Evolutionary conservation across 768 basidiomycete species (phyloP), one percentile per base, ranked within the genome.

Genomic region (Suillus occidentalis): DNA sequence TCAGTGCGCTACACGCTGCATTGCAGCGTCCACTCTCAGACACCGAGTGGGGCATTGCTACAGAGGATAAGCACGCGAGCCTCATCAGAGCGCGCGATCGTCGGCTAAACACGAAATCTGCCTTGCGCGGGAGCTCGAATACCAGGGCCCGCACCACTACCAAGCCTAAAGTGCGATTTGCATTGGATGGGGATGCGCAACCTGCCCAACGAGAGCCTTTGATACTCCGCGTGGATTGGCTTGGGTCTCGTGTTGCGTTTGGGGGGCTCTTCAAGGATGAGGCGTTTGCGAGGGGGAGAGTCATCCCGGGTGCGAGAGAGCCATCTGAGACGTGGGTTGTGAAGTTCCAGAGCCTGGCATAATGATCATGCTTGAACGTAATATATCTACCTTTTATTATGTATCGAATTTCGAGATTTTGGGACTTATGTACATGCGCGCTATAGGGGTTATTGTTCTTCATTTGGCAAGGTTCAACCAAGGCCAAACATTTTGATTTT

Each of bases 191-290:
- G 10, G 13, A 36, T 22, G 6, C 4, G 6, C 6, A 8, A 31
- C 25, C 14, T 36, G 13, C 14, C 2, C n/a, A 4, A 6, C n/a
- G 18, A 39, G 53, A 58, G 14, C 34, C 34, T n/a, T n/a, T 9
- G 7, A 12, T 65, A 39, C 64, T 65, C 16, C 64, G 62, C 43
- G 63, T 66, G 34, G 65, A 66, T 20, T 66, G 65, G 65, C 63
- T 66, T 18, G 65, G 63, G 10, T 52, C 58, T 31, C 34, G n/a
- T 37, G 45, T 60, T 9, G 40, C 31, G 6, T 66, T 66, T 40
- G 65, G 53, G n/a, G 65, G 65, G 6, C 64, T 66, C n/a, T 28
- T 49, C 13, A 57, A 64, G 31, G 65, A 66, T 14, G 56, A 65
- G 1, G n/a, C 9, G 4, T 64, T 66, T 60, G 56, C 65, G 4